phyloP scores from a whole-genome alignment of 1,284 basidiomycete genomes.

The Malassezia brasiliensis region DNA sequence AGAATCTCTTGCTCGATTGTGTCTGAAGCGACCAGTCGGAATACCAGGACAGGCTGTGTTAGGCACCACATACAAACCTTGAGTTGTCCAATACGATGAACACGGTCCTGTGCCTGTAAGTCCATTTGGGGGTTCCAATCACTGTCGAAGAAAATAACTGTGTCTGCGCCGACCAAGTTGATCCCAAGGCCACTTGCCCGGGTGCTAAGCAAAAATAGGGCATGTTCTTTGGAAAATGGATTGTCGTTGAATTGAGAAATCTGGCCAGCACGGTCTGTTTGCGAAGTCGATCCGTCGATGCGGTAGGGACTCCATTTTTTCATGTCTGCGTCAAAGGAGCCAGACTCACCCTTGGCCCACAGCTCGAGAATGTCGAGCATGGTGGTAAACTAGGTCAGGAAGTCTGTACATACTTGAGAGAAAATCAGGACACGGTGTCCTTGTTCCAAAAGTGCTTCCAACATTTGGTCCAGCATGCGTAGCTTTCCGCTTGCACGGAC shows the following conservation, averaged over 20 bases:
- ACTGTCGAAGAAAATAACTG: constrained; percentile 62
- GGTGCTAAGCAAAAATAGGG: constrained; percentile 82
- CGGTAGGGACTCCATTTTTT: constrained; percentile 75
- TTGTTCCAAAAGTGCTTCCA: constrained; percentile 69
- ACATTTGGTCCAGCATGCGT: constrained; percentile 80
- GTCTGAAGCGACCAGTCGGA: constrained; percentile 62
- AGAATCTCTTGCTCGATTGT: constrained; percentile 87
- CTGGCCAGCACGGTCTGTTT: constrained; percentile 68
- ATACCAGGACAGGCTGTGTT: constrained; percentile 53
- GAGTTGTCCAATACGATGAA: constrained; percentile 88
- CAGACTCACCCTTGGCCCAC: constrained; percentile 15
- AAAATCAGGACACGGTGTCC: constrained; percentile 87
- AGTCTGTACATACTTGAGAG: constrained; percentile 56
- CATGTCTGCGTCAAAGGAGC: constrained; percentile 45
- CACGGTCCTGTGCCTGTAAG: constrained; percentile 86
- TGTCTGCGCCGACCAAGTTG: constrained; percentile 81
- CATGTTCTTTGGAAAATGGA: constrained; percentile 32
- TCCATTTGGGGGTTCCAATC: constrained; percentile 94
- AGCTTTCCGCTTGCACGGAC: constrained; percentile 87
- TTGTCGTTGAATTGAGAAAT: constrained; percentile 69
- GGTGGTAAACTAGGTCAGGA: constrained; percentile 57
- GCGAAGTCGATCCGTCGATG: constrained; percentile 75
- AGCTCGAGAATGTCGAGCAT: constrained; percentile 84
- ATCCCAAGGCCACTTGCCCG: constrained; percentile 76
- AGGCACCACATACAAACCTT: constrained; percentile 43